Conservation (phyloP, 257 asterid species). For the Fraxinus pennsylvanica region DNA sequence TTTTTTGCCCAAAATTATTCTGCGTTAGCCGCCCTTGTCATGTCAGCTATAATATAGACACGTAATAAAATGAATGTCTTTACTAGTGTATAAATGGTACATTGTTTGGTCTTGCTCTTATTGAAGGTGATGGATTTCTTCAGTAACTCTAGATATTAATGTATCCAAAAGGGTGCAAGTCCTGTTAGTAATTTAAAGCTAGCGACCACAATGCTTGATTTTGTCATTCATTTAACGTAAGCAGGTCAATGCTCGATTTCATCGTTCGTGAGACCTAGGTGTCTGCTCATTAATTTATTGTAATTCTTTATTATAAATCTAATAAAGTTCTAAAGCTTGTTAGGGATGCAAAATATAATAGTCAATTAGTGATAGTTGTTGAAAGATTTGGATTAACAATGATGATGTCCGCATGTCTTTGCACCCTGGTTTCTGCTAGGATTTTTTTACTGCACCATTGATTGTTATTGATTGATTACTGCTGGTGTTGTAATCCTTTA, state of each 20-base stretch:
- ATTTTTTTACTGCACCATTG: not conserved
- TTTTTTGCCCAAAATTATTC: not conserved
- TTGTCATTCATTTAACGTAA: not conserved
- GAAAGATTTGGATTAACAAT: not conserved
- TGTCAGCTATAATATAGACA: not conserved
- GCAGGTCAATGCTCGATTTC: not conserved
- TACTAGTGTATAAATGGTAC: not conserved
- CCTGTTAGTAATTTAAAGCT: not conserved
- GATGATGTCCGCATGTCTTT: not conserved
- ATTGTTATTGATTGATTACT: not conserved
- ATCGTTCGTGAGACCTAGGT: not conserved
- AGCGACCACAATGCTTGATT: not conserved
- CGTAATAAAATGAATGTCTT: not conserved
- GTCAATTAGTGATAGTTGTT: not conserved
- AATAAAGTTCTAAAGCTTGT: not conserved
- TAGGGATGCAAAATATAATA: not conserved
- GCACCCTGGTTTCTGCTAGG: not conserved
- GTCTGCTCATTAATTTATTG: not conserved
- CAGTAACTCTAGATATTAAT: not conserved
- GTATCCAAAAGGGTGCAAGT: not conserved
- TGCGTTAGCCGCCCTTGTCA: not conserved
- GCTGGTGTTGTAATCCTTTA: not conserved
- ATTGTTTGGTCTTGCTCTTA: not conserved
- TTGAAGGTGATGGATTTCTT: not conserved
- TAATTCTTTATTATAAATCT: not conserved